These are phyloP conservation scores for Camillea tinctor DNA, from an alignment of 2,329 filamentous ascomycete genomes.

Conservation along the genomic window DNA sequence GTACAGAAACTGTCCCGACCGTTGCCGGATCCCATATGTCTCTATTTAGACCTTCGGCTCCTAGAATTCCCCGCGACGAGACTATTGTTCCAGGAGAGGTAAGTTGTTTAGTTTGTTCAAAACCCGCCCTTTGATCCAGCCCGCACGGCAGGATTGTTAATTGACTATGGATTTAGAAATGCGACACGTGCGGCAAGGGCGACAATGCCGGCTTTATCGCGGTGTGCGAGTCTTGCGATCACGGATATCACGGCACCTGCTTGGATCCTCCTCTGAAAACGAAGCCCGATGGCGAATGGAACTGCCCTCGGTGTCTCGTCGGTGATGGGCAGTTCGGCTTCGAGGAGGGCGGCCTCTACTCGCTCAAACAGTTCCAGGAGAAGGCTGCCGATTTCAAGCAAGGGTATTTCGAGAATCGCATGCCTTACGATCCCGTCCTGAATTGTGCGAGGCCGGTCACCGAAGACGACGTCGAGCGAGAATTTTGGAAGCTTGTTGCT, in stretches of 20 bases:
- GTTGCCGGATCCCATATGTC: conserved; percentile 98
- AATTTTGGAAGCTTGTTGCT: conserved; percentile 95
- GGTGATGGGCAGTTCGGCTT: conserved; percentile 97
- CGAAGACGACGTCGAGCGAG: conserved; percentile 92
- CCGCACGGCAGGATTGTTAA: conserved; percentile 5
- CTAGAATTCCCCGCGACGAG: conserved; percentile 60
- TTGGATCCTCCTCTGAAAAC: conserved; percentile 80
- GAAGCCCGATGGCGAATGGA: conserved; percentile 86
- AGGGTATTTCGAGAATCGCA: conserved; percentile 85
- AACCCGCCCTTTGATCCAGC: not conserved
- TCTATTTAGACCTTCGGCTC: conserved; percentile 79
- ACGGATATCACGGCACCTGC: conserved; percentile 82
- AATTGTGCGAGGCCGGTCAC: conserved; percentile 80
- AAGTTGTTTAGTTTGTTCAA: conserved; percentile 12
- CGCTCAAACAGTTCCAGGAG: conserved; percentile 91
- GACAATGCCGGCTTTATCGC: conserved; percentile 71
- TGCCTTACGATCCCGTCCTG: conserved; percentile 80
- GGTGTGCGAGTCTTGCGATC: conserved; percentile 88
- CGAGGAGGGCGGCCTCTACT: conserved; percentile 94
- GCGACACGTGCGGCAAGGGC: conserved; percentile 80
- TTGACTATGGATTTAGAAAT: conserved; percentile 55
- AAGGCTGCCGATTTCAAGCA: conserved; percentile 95
- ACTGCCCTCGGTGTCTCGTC: conserved; percentile 91
- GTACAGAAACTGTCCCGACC: conserved; percentile 66
- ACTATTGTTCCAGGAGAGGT: conserved; percentile 44